These are phyloP conservation scores for Boletus sp. DNA, from an alignment of 1,284 basidiomycete genomes.

Conservation along the genomic window DNA sequence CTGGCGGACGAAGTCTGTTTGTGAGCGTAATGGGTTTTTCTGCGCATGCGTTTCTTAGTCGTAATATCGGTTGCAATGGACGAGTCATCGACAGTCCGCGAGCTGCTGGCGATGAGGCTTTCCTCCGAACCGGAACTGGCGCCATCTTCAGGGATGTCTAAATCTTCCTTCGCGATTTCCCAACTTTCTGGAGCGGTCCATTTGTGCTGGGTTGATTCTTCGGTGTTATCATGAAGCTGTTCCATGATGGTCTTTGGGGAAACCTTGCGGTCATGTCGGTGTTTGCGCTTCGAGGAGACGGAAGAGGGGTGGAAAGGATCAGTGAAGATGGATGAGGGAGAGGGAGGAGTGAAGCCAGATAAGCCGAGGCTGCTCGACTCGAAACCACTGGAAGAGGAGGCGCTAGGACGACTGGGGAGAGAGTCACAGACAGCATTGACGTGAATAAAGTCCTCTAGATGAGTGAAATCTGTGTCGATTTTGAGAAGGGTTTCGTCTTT, in stretches of 20 bases:
- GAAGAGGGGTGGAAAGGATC: constrained; percentile 43
- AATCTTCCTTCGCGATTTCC: constrained; percentile 31
- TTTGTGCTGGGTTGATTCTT: constrained; percentile 10
- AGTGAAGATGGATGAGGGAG: constrained; percentile 37
- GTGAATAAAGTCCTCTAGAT: constrained; percentile 84
- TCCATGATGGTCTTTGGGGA: constrained; percentile 45
- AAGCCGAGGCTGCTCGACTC: constrained; percentile 24
- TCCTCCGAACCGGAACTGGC: constrained; percentile 31
- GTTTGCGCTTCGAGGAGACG: constrained; percentile 12
- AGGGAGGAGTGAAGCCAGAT: constrained; percentile 33
- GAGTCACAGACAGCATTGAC: constrained; percentile 16
- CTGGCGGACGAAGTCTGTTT: constrained; percentile 16
- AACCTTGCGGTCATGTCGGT: constrained; percentile 35
- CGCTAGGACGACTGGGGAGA: constrained; percentile 11
- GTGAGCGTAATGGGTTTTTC: constrained; percentile 24
- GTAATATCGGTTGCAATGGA: constrained; percentile 17
- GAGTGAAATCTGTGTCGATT: constrained; percentile 75
- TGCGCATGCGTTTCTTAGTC: constrained; percentile 21
- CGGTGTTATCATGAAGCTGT: constrained; percentile 7
- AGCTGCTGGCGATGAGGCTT: constrained; percentile 19
- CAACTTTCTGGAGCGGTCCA: constrained; percentile 37
- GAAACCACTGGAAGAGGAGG: constrained; percentile 18
- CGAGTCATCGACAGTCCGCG: constrained; percentile 18
- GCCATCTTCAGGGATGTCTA: constrained; percentile 20
- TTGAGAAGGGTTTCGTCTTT: constrained; percentile 29